A percentile compares a stretch with the other conserved stretches of the same genome.
These are phyloP conservation scores for Sonneratia alba DNA, from an alignment of 345 rosid species.

Conservation along the genomic window DNA sequence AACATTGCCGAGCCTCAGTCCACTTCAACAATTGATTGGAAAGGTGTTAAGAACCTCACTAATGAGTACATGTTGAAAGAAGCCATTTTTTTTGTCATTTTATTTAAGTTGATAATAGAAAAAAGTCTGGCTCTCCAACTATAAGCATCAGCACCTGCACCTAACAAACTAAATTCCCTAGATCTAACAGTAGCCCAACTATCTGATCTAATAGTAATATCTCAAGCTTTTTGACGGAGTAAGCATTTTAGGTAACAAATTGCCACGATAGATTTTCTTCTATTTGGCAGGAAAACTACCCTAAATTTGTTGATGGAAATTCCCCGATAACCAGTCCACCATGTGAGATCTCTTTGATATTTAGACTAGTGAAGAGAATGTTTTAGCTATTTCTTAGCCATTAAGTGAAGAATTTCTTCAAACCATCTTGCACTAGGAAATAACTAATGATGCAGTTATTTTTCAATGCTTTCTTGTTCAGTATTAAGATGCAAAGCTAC, in stretches of 20 bases:
- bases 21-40: not conserved
- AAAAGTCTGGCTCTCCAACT: not conserved
- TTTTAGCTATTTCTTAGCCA: not conserved
- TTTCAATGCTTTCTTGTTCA: not conserved
- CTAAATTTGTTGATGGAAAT: not conserved
- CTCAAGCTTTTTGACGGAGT: not conserved
- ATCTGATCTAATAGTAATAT: not conserved
- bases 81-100: not conserved
- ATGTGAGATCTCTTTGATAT: not conserved
- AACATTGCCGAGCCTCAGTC: not conserved
- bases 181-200: not conserved
- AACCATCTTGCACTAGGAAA: not conserved
- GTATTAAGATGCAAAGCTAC: constrained; percentile 1
- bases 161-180: not conserved
- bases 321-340: not conserved
- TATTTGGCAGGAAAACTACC: not conserved
- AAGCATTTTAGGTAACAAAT: not conserved
- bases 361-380: not conserved
- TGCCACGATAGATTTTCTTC: not conserved
- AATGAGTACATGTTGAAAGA: not conserved
- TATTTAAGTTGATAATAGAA: not conserved
- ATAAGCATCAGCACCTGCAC: not conserved
- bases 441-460: not conserved
- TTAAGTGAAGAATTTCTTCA: not conserved
- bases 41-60: not conserved